Conservation (phyloP, 345 rosid genomes). For the Camelina hispida region DNA sequence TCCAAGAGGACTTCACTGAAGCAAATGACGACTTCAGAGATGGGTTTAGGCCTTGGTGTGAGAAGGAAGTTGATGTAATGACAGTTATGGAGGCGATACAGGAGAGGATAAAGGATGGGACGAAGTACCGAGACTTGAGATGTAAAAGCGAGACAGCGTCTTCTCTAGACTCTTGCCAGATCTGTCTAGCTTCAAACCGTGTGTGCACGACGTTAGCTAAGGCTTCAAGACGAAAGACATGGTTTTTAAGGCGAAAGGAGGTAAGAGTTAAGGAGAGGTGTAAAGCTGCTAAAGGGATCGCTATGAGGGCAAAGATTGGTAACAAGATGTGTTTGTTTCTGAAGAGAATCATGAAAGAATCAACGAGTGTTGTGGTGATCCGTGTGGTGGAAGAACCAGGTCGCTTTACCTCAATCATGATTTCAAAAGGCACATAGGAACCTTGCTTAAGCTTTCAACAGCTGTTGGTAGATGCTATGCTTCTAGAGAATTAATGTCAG, state of each 20-base stretch:
- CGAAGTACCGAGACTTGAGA: slow-evolving; percentile 49
- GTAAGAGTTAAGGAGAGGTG: slow-evolving; percentile 59
- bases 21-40: slow-evolving; percentile 40
- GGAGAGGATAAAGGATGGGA: slow-evolving; percentile 65
- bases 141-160: slow-evolving; percentile 61
- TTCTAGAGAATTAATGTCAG: slow-evolving; percentile 20
- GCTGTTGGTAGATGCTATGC: slow-evolving; percentile 9
- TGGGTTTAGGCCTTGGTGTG: slow-evolving; percentile 40
- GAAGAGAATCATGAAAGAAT: slow-evolving; percentile 53
- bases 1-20: slow-evolving; percentile 48
- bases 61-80: slow-evolving; percentile 44
- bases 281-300: slow-evolving; percentile 67
- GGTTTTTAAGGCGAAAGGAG: slow-evolving; percentile 55
- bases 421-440: slow-evolving; percentile 21
- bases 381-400: slow-evolving; percentile 32
- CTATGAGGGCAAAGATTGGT: slow-evolving; percentile 50
- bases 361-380: slow-evolving; percentile 44
- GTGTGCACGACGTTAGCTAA: slow-evolving; percentile 55
- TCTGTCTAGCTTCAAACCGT: slow-evolving; percentile 66
- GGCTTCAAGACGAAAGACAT: slow-evolving; percentile 62
- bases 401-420: slow-evolving; percentile 44
- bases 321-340: slow-evolving; percentile 55
- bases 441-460: slow-evolving; percentile 21
- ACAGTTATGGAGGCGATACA: slow-evolving; percentile 51
- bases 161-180: slow-evolving; percentile 68